Conservation (phyloP, 139 green algal genomes). For the Tetradesmus lagerheimii region DNA sequence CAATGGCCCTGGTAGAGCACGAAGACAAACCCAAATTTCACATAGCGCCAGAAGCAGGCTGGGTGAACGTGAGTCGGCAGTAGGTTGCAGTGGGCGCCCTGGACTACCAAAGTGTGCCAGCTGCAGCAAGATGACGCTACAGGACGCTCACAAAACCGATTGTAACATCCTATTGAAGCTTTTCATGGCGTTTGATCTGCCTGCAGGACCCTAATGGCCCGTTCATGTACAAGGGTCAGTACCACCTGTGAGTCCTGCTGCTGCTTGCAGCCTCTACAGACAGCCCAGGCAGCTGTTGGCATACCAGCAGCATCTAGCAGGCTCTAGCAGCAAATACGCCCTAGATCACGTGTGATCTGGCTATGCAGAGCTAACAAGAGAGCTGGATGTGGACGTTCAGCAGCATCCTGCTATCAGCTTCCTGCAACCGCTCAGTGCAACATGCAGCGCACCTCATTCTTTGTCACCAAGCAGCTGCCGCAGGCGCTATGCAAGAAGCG, state of each 20-base stretch:
- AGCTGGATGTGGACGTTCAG: background rate
- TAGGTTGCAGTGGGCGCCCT: background rate
- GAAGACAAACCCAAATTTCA: conserved; percentile 15
- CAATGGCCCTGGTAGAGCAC: background rate
- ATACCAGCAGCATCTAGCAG: background rate
- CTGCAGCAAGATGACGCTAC: background rate
- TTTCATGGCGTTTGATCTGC: background rate
- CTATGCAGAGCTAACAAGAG: background rate
- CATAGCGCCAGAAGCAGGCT: conserved; percentile 16
- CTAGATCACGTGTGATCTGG: background rate
- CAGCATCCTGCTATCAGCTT: background rate
- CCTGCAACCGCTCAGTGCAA: background rate
- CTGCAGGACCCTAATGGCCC: conserved; percentile 14
- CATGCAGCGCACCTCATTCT: background rate
- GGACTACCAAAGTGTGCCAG: background rate
- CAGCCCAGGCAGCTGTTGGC: background rate
- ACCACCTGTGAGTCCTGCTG: conserved; percentile 34
- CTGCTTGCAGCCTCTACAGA: background rate
- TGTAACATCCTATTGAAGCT: background rate
- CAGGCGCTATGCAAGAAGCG: background rate
- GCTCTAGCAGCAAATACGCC: background rate
- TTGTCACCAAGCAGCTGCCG: background rate
- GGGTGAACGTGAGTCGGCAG: background rate
- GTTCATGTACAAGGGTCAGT: conserved; percentile 47
- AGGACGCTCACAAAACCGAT: background rate